Percentiles rank a stretch among this genome's conserved stretches.
phyloP scores from a whole-genome alignment of 495 filamentous ascomycete species.

The Jackrogersella multiformis region DNA sequence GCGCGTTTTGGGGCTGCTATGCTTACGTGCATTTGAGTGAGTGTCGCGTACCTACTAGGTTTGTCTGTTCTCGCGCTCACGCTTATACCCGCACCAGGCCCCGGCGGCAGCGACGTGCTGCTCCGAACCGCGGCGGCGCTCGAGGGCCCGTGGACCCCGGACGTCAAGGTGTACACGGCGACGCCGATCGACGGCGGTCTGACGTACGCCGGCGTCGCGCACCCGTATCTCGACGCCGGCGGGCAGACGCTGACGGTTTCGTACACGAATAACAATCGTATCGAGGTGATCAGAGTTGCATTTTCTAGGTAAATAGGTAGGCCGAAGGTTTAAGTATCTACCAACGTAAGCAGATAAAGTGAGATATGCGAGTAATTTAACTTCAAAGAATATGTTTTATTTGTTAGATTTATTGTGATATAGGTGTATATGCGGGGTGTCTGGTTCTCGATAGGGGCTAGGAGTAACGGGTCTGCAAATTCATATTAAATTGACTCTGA shows the following conservation, averaged over 20 bases:
- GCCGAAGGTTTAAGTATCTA: background rate
- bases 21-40: slow-evolving; percentile 47
- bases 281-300: slow-evolving; percentile 44
- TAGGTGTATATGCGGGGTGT: too few relatives aligned
- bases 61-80: too few relatives aligned
- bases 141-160: slow-evolving; percentile 50
- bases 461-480: too few relatives aligned
- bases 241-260: slow-evolving; percentile 45
- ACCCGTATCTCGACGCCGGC: slow-evolving; percentile 47
- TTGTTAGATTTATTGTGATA: too few relatives aligned
- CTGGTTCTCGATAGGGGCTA: too few relatives aligned
- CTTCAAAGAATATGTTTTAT: background rate
- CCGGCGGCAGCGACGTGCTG: slow-evolving; percentile 28
- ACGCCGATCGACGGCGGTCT: slow-evolving; percentile 43
- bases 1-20: slow-evolving; percentile 43
- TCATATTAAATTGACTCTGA: too few relatives aligned
- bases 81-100: too few relatives aligned
- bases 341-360: background rate
- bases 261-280: slow-evolving; percentile 50
- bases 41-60: too few relatives aligned
- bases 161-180: slow-evolving; percentile 45
- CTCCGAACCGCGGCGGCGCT: slow-evolving; percentile 43
- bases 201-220: slow-evolving; percentile 48
- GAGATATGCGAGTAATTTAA: background rate
- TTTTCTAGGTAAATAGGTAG: slow-evolving; percentile 8